These are phyloP conservation scores for Claviceps africana DNA, from an alignment of 2,329 filamentous ascomycete species.

Conservation along the genomic window DNA sequence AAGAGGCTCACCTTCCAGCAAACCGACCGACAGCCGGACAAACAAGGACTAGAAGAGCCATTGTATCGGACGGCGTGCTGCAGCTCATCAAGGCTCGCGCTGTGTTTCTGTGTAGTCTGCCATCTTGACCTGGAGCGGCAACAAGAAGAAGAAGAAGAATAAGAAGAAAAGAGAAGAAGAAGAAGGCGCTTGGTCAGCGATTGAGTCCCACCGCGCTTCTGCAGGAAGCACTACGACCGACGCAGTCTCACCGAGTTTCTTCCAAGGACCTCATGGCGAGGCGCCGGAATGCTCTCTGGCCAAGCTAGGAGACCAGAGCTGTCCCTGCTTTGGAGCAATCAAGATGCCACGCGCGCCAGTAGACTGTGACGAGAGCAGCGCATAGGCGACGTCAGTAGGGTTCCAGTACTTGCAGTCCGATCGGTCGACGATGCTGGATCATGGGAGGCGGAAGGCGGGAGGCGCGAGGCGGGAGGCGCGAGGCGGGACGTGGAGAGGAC, in stretches of 20 bases:
- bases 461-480: background rate
- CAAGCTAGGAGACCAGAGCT: background rate
- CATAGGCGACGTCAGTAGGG: background rate
- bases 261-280: slow-evolving; percentile 24
- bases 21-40: slow-evolving; percentile 64
- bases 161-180: background rate
- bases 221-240: background rate
- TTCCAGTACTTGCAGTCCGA: too few species aligned
- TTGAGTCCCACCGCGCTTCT: background rate
- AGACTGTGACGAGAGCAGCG: background rate
- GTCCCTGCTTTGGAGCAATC: background rate
- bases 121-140: slow-evolving; percentile 44
- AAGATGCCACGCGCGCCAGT: background rate
- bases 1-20: slow-evolving; percentile 65
- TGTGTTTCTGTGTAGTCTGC: slow-evolving; percentile 46
- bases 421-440: background rate
- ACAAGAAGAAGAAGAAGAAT: background rate
- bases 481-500: too few species aligned
- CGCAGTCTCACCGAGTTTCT: slow-evolving; percentile 22
- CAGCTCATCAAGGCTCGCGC: slow-evolving; percentile 44
- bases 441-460: background rate
- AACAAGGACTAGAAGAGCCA: slow-evolving; percentile 46
- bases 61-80: slow-evolving; percentile 50
- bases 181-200: background rate
- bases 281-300: background rate